phyloP scores from a whole-genome alignment of 805 yeast species.

The Saturnispora zaruensis region DNA sequence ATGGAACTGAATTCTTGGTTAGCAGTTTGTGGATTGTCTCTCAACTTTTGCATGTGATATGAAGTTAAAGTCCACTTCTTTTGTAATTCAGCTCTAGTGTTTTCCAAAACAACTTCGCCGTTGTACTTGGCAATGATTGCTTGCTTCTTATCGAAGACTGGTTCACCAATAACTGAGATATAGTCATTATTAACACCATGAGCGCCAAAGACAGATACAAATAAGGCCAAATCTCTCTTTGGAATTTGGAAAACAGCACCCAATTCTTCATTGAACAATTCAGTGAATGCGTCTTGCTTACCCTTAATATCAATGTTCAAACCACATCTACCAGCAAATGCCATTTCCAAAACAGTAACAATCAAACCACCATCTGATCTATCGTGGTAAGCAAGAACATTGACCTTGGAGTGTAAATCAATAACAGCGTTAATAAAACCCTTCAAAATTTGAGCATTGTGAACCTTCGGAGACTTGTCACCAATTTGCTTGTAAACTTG shows the following conservation, averaged over 20 bases:
- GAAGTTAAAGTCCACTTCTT: constrained; percentile 84
- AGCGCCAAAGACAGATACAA: constrained; percentile 45
- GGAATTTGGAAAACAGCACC: constrained; percentile 93
- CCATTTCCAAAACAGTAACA: constrained; percentile 85
- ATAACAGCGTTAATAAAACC: constrained; percentile 61
- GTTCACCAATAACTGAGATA: constrained; percentile 62
- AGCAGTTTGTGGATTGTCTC: constrained; percentile 91
- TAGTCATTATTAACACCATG: constrained; percentile 49
- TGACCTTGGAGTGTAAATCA: constrained; percentile 56
- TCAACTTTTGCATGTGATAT: constrained; percentile 76
- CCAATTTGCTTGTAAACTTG: constrained; percentile 92
- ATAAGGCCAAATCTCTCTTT: constrained; percentile 42
- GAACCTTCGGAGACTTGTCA: constrained; percentile 72
- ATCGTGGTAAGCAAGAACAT: constrained; percentile 87
- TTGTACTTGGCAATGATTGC: constrained; percentile 39
- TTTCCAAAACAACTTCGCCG: constrained; percentile 37
- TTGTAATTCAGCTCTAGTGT: constrained; percentile 65
- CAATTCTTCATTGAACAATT: constrained; percentile 83
- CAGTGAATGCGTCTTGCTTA: constrained; percentile 32
- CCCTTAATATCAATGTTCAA: constrained; percentile 44
- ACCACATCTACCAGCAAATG: constrained; percentile 91
- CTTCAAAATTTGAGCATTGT: constrained; percentile 54
- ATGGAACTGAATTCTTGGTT: constrained; percentile 75
- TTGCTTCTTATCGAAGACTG: constrained; percentile 43
- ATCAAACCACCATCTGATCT: constrained; percentile 94